phyloP scores from a whole-genome alignment of 1,139 yeast species.

The Ogataea hybrid region DNA sequence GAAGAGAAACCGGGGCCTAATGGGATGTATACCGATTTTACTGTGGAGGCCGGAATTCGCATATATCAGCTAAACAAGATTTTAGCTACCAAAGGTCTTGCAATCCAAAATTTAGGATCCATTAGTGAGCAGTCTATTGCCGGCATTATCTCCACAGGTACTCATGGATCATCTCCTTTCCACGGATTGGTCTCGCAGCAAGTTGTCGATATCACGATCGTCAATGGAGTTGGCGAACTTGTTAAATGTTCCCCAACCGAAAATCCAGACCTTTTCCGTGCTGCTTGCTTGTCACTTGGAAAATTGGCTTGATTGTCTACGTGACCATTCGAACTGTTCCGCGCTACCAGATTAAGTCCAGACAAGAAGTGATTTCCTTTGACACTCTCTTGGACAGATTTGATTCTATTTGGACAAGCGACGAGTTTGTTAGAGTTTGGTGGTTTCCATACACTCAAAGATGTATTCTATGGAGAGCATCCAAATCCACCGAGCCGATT shows the following conservation, averaged over 20 bases:
- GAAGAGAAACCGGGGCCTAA: conserved; percentile 38
- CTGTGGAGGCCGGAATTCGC: conserved; percentile 90
- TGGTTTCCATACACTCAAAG: conserved; percentile 94
- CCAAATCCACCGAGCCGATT: conserved; percentile 61
- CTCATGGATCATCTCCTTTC: conserved; percentile 92
- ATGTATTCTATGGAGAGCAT: conserved; percentile 89
- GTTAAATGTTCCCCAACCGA: conserved; percentile 67
- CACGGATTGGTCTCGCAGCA: conserved; percentile 92
- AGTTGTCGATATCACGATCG: conserved; percentile 70
- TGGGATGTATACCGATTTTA: conserved; percentile 79
- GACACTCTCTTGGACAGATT: conserved; percentile 65
- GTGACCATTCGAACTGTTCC: conserved; percentile 90
- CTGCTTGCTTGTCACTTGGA: conserved; percentile 86
- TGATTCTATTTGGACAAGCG: conserved; percentile 79
- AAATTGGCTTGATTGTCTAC: conserved; percentile 83
- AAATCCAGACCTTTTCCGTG: conserved; percentile 71
- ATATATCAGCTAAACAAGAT: conserved; percentile 73
- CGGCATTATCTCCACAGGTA: conserved; percentile 93
- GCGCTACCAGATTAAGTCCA: conserved; percentile 73
- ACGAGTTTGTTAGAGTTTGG: conserved; percentile 94
- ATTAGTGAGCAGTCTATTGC: conserved; percentile 93
- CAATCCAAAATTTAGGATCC: conserved; percentile 89
- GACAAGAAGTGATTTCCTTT: conserved; percentile 78
- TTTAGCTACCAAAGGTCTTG: conserved; percentile 62
- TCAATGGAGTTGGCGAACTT: conserved; percentile 71